Evolutionary conservation across 78 protist genomes (phyloP).

Genomic region (Isochrysis galbana): DNA sequence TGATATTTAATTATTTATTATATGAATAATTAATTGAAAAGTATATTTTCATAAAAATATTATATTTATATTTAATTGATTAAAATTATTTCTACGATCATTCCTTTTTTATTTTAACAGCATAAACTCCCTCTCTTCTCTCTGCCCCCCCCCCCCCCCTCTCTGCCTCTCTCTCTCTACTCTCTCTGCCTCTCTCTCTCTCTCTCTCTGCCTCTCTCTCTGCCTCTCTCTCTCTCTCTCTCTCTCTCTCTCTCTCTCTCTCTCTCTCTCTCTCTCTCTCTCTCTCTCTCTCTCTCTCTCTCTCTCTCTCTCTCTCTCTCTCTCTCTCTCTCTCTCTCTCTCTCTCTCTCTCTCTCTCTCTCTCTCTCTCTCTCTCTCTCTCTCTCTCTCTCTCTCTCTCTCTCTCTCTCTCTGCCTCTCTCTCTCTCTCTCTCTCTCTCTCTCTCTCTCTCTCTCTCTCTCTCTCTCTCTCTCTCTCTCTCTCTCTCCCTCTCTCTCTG

Average conservation of each 20-base stretch:
- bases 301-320: not conserved
- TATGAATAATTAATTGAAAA: too few relatives aligned
- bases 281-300: not conserved
- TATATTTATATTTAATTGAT: too few relatives aligned
- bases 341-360: not conserved
- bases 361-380: not conserved
- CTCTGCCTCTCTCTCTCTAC: too few relatives aligned
- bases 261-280: not conserved
- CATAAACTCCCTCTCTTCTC: too few relatives aligned
- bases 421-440: not conserved
- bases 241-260: not conserved
- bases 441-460: too few relatives aligned
- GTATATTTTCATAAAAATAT: too few relatives aligned
- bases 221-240: not conserved
- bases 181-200: not conserved
- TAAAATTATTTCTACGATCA: too few relatives aligned
- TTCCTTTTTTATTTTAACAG: too few relatives aligned
- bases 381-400: not conserved
- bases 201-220: not conserved
- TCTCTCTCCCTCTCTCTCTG: too few relatives aligned
- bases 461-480: too few relatives aligned
- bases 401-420: not conserved
- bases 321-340: not conserved
- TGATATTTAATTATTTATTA: too few relatives aligned
- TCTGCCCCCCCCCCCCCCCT: too few relatives aligned